A percentile compares a stretch with the other conserved stretches of the same genome.
Evolutionary conservation across 371 early-diverging fungal genomes (phyloP).

Genomic region (Mucor plumbeus): DNA sequence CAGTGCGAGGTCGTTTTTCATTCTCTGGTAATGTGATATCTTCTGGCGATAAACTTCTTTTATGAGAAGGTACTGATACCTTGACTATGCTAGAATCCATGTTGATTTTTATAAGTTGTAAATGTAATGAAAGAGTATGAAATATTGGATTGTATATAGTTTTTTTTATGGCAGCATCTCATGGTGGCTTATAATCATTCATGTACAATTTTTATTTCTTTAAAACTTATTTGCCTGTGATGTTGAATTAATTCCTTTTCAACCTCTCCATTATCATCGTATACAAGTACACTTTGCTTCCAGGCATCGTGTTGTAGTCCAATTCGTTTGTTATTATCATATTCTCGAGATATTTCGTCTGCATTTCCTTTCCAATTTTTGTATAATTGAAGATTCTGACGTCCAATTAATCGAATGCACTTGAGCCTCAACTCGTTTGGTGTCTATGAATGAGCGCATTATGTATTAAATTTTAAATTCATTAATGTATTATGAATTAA

Average conservation of each 20-base stretch:
- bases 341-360: slow-evolving; percentile 74
- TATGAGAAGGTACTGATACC: slow-evolving; percentile 1
- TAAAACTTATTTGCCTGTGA: background rate
- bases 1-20: slow-evolving; percentile 20
- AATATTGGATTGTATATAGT: no score
- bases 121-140: background rate
- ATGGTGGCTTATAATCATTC: no score
- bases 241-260: slow-evolving; percentile 44
- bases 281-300: slow-evolving; percentile 85
- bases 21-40: background rate
- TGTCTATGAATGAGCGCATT: slow-evolving; percentile 43
- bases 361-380: slow-evolving; percentile 84
- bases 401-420: slow-evolving; percentile 83
- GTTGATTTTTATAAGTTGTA: background rate
- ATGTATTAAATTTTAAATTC: background rate
- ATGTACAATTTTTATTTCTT: slow-evolving; percentile 1
- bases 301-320: slow-evolving; percentile 78
- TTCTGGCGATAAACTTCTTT: slow-evolving; percentile 20
- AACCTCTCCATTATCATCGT: slow-evolving; percentile 85
- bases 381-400: slow-evolving; percentile 88
- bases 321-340: slow-evolving; percentile 79
- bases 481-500: background rate
- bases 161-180: no score
- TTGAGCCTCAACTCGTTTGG: slow-evolving; percentile 87
- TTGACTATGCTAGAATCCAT: background rate